These are phyloP conservation scores for Penicillium lagena DNA, from an alignment of 495 filamentous ascomycete genomes.

Conservation along the genomic window DNA sequence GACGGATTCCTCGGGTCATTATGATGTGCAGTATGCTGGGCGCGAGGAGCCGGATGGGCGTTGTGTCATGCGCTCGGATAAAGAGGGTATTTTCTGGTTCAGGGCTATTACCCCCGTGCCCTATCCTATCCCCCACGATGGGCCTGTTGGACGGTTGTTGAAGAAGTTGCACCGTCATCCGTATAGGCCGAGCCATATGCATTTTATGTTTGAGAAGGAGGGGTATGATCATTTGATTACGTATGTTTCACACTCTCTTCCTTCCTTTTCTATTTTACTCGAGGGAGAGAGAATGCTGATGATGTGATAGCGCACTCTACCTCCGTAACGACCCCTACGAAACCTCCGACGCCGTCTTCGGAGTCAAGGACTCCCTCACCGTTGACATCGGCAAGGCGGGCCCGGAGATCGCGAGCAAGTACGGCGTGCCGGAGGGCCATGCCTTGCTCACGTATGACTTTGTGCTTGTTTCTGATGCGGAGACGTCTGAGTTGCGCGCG, in stretches of 20 bases:
- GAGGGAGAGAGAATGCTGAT: not conserved
- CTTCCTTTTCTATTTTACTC: not conserved
- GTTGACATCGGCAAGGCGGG: constrained; percentile 64
- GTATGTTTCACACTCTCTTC: constrained; percentile 38
- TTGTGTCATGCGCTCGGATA: constrained; percentile 67
- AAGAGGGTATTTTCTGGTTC: constrained; percentile 78
- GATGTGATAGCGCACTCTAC: constrained; percentile 60
- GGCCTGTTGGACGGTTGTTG: constrained; percentile 78
- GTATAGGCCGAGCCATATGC: constrained; percentile 82
- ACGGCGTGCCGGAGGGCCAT: constrained; percentile 47
- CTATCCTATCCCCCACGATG: constrained; percentile 87
- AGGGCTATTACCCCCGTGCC: constrained; percentile 79
- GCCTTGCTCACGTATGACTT: constrained; percentile 63
- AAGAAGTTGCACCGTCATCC: constrained; percentile 65
- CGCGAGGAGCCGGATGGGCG: constrained; percentile 69
- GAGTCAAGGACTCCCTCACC: constrained; percentile 79
- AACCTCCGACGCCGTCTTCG: constrained; percentile 87
- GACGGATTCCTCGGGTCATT: constrained; percentile 78
- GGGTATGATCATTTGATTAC: constrained; percentile 84
- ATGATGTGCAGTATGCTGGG: constrained; percentile 81
- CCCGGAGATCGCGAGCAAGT: constrained; percentile 51
- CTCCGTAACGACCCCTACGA: constrained; percentile 81
- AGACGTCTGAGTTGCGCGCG: constrained; percentile 61
- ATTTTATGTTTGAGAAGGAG: constrained; percentile 90
- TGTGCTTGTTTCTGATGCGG: constrained; percentile 65